Evolutionary conservation across 1,139 yeast species (phyloP).

Genomic region (Pichia sp.): DNA sequence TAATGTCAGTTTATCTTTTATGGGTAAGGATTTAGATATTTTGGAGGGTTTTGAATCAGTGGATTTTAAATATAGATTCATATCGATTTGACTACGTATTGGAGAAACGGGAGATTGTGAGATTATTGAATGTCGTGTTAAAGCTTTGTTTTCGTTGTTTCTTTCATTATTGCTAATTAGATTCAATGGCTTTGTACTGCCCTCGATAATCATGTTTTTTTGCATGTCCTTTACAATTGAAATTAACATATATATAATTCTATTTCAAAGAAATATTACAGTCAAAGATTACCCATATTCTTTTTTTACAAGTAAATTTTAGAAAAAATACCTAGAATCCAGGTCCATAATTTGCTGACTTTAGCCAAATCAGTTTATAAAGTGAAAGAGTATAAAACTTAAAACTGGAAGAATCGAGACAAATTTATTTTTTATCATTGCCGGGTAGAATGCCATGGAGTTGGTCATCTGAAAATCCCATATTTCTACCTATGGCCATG

Average conservation of each 20-base stretch:
- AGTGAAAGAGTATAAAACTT: no score
- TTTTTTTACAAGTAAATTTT: no score
- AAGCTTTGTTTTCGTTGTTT: not conserved
- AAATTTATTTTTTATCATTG: not conserved
- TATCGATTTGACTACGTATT: constrained; percentile 6
- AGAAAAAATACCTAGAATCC: not conserved
- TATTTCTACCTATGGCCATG: not conserved
- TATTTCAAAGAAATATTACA: not conserved
- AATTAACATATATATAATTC: no score
- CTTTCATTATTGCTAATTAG: not conserved
- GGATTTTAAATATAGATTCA: constrained; percentile 5
- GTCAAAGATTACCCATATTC: not conserved
- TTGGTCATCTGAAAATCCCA: not conserved
- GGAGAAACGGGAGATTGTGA: constrained; percentile 2
- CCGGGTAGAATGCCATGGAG: not conserved
- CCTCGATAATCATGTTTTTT: no score
- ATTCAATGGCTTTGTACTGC: constrained; percentile 8
- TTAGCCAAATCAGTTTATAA: not conserved
- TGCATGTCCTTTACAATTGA: no score
- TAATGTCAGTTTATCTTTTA: not conserved
- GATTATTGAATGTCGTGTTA: not conserved
- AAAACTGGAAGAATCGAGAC: no score
- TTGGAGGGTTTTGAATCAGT: constrained; percentile 3
- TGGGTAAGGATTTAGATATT: not conserved
- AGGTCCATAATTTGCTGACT: not conserved